phyloP scores from a whole-genome alignment of 768 basidiomycete species.

The Russula sp. region DNA sequence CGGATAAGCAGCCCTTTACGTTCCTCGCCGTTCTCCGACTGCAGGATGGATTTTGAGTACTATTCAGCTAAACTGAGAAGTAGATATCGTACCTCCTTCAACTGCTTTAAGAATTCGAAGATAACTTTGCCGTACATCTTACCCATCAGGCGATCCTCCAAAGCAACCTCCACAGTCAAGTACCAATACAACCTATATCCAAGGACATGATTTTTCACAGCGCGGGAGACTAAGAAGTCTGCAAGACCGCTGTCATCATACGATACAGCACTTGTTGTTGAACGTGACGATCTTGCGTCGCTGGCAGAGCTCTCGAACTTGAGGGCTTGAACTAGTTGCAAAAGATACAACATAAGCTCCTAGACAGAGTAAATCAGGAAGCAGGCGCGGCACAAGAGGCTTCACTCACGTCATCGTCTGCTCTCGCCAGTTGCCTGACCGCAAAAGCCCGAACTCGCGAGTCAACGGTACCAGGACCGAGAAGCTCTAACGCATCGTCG shows the following conservation, averaged over 20 bases:
- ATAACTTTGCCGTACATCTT: constrained; percentile 42
- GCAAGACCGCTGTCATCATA: constrained; percentile 91
- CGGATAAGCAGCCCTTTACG: constrained; percentile 84
- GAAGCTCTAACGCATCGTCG: constrained; percentile 90
- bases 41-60: background rate
- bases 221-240: constrained; percentile 83
- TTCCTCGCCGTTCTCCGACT: constrained; percentile 71
- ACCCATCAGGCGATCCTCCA: constrained; percentile 48
- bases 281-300: constrained; percentile 69
- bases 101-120: constrained; percentile 83
- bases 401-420: constrained; percentile 82
- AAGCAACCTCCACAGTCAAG: constrained; percentile 89
- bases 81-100: constrained; percentile 58
- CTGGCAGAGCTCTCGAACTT: constrained; percentile 86
- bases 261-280: constrained; percentile 64
- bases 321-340: constrained; percentile 95
- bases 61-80: background rate
- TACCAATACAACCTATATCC: constrained; percentile 97
- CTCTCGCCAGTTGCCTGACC: constrained; percentile 80
- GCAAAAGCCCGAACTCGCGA: constrained; percentile 93
- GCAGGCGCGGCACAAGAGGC: background rate
- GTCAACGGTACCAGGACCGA: constrained; percentile 85
- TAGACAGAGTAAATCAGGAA: constrained; percentile 29
- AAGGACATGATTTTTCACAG: constrained; percentile 73
- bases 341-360: constrained; percentile 87